A percentile compares a stretch with the other conserved stretches of the same genome.
Conservation (phyloP, 176 grass and related monocot species). For the Zoysia pacifica region DNA sequence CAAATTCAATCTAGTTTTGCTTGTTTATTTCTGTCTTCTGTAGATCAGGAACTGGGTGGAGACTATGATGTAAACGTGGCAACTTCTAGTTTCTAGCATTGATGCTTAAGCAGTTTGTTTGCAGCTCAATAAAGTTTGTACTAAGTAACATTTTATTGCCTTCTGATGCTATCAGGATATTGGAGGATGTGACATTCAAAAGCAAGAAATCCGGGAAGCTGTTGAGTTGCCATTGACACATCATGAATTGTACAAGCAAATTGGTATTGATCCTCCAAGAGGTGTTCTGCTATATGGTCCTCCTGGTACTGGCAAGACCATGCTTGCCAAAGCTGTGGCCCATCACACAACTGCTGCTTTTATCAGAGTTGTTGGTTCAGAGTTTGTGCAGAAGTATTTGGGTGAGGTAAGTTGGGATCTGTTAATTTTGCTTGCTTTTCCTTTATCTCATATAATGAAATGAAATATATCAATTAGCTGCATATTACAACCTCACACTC, state of each 20-base stretch:
- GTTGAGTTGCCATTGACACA: slow-evolving; percentile 93
- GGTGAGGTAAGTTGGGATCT: slow-evolving; percentile 66
- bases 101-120: background rate
- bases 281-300: slow-evolving; percentile 93
- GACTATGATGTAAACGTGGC: background rate
- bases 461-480: background rate
- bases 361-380: slow-evolving; percentile 93
- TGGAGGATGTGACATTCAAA: slow-evolving; percentile 97
- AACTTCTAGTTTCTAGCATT: background rate
- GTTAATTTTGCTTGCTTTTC: background rate
- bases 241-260: slow-evolving; percentile 97
- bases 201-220: slow-evolving; percentile 95
- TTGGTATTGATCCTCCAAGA: slow-evolving; percentile 95
- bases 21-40: background rate
- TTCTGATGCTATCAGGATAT: slow-evolving; percentile 75
- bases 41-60: background rate
- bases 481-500: background rate
- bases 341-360: slow-evolving; percentile 94
- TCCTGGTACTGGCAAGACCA: slow-evolving; percentile 93
- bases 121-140: background rate
- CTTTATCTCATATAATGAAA: slow-evolving; percentile 13
- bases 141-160: background rate
- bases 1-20: background rate
- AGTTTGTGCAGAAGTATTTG: slow-evolving; percentile 98
- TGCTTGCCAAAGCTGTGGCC: slow-evolving; percentile 96